These are phyloP conservation scores for Aspergillus novoparasiticus DNA, from an alignment of 2,329 filamentous ascomycete genomes.

Conservation along the genomic window DNA sequence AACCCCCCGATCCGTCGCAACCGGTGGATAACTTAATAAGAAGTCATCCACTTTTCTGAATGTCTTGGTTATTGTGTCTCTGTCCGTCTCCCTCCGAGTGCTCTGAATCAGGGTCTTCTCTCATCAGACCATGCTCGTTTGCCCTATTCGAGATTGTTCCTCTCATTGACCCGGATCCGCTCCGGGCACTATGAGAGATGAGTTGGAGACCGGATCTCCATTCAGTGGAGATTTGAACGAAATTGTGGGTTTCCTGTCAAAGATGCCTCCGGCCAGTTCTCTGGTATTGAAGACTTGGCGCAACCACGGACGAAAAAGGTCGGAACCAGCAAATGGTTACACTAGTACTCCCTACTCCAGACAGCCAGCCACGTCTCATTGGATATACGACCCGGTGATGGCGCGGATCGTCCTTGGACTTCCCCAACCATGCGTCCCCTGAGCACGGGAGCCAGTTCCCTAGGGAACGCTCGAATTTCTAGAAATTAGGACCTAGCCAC, in stretches of 20 bases:
- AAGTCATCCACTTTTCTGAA: background rate
- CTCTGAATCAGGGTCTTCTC: background rate
- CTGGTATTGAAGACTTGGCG: conserved; percentile 16
- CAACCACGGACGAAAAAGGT: conserved; percentile 3
- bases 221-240: background rate
- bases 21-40: conserved; percentile 3
- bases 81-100: background rate
- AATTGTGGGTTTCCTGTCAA: background rate
- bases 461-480: conserved; percentile 12
- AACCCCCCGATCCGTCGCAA: conserved; percentile 7
- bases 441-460: conserved; percentile 9
- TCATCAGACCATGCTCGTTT: background rate
- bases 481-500: conserved; percentile 8
- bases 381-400: conserved; percentile 6
- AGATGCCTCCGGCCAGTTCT: conserved; percentile 2
- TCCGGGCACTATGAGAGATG: background rate
- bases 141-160: background rate
- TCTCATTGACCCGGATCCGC: background rate
- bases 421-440: conserved; percentile 17
- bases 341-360: conserved; percentile 1
- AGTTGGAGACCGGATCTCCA: background rate
- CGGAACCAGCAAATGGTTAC: conserved; percentile 1
- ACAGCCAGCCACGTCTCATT: conserved; percentile 6
- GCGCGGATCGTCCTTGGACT: conserved; percentile 10
- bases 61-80: background rate